Evolutionary conservation across 2,329 filamentous ascomycete species (phyloP).

Genomic region (Trichoderma aggressivum): DNA sequence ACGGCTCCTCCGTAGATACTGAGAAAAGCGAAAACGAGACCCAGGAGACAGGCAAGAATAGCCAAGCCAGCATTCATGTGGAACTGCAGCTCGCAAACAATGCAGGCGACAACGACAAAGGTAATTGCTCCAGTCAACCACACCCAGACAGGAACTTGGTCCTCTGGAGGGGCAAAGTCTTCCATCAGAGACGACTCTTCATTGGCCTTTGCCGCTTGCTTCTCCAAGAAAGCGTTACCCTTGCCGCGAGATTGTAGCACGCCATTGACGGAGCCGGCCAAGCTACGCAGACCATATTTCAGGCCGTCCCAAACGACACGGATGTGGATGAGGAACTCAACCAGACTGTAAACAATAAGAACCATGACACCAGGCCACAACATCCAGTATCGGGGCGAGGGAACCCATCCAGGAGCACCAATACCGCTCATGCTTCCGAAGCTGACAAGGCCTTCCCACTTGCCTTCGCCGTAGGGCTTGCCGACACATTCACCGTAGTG

Average conservation of each 20-base stretch:
- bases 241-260: conserved; percentile 32
- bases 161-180: conserved; percentile 39
- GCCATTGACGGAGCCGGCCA: conserved; percentile 31
- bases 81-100: conserved; percentile 51
- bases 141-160: conserved; percentile 53
- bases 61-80: conserved; percentile 56
- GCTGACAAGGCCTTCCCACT: conserved; percentile 31
- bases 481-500: conserved; percentile 53
- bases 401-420: conserved; percentile 27
- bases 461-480: conserved; percentile 29
- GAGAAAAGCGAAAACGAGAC: conserved; percentile 57
- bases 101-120: conserved; percentile 50
- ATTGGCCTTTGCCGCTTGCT: conserved; percentile 36
- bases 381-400: conserved; percentile 43
- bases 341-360: conserved; percentile 40
- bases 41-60: conserved; percentile 53
- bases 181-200: conserved; percentile 33
- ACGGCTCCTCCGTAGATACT: conserved; percentile 50
- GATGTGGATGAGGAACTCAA: conserved; percentile 41
- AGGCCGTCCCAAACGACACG: conserved; percentile 35
- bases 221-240: conserved; percentile 32
- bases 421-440: conserved; percentile 34
- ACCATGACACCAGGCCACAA: conserved; percentile 45
- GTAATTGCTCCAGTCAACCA: conserved; percentile 46
- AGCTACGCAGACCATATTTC: conserved; percentile 34